Evolutionary conservation across 345 rosid genomes (phyloP).

Genomic region (Dovyalis caffra): DNA sequence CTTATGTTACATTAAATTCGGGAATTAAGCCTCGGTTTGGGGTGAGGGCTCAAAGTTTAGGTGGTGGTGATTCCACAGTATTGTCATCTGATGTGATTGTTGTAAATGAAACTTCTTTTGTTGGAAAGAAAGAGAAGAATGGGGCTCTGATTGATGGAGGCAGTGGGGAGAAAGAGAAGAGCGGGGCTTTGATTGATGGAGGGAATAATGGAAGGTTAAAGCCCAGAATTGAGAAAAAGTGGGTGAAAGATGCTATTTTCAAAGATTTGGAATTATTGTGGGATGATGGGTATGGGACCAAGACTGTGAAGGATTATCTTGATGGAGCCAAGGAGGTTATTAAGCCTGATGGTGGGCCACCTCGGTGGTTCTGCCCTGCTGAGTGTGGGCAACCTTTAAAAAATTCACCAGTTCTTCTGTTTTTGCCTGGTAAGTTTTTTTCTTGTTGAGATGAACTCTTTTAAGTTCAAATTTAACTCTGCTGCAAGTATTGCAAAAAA

Average conservation of each 20-base stretch:
- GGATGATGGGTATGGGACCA: slow-evolving; percentile 77
- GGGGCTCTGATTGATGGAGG: slow-evolving; percentile 25
- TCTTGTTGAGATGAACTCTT: not conserved
- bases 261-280: slow-evolving; percentile 54
- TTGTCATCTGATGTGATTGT: slow-evolving; percentile 12
- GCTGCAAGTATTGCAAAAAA: not conserved
- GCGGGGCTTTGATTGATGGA: not conserved
- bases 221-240: slow-evolving; percentile 16
- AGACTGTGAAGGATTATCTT: slow-evolving; percentile 59
- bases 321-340: slow-evolving; percentile 50
- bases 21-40: slow-evolving; percentile 31
- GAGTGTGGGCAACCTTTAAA: slow-evolving; percentile 64
- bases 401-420: slow-evolving; percentile 63
- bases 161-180: slow-evolving; percentile 13
- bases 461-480: not conserved
- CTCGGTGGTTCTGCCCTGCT: slow-evolving; percentile 78
- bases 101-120: slow-evolving; percentile 37
- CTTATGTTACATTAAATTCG: slow-evolving; percentile 21
- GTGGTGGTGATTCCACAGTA: slow-evolving; percentile 29
- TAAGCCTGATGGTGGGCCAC: slow-evolving; percentile 68
- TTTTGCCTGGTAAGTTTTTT: slow-evolving; percentile 60
- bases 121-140: slow-evolving; percentile 21
- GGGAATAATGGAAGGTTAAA: slow-evolving; percentile 5
- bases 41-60: slow-evolving; percentile 43
- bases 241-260: slow-evolving; percentile 27